Conservation (phyloP, 208 protist genomes). For the Wallacemonas sp. region DNA sequence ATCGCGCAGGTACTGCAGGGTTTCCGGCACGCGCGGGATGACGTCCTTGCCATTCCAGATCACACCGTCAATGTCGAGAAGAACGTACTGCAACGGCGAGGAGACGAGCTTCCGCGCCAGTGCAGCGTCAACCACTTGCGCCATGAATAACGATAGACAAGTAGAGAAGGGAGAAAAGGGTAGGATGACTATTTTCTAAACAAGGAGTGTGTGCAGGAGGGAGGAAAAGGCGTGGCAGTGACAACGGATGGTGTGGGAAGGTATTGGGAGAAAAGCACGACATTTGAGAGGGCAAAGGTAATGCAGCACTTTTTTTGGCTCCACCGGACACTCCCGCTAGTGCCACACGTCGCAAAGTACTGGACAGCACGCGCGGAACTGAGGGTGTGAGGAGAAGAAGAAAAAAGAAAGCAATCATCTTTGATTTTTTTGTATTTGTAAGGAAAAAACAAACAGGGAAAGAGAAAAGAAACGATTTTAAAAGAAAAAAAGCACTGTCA, state of each 20-base stretch:
- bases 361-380: too few relatives aligned
- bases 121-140: conserved; percentile 24
- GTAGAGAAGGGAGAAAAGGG: too few relatives aligned
- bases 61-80: conserved; percentile 79
- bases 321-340: too few relatives aligned
- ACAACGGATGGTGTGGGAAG: too few relatives aligned
- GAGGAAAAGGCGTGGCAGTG: too few relatives aligned
- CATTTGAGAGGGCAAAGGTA: too few relatives aligned
- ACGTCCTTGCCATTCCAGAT: conserved; percentile 57
- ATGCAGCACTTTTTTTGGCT: too few relatives aligned
- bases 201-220: too few relatives aligned
- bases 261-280: too few relatives aligned
- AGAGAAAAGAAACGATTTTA: conserved; percentile 13
- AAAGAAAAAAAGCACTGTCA: conserved; percentile 11
- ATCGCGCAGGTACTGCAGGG: conserved; percentile 51
- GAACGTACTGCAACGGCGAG: conserved; percentile 50
- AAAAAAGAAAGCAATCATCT: conserved; percentile 11
- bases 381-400: conserved; percentile 26
- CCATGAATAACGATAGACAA: conserved; percentile 20
- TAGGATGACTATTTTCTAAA: too few relatives aligned
- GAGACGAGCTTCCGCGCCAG: conserved; percentile 34
- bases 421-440: background rate
- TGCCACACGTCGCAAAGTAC: too few relatives aligned
- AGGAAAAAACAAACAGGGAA: conserved; percentile 12
- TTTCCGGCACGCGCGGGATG: conserved; percentile 46